These are phyloP conservation scores for Chrysosporium keratinophilum DNA, from an alignment of 2,329 filamentous ascomycete species.

Conservation along the genomic window DNA sequence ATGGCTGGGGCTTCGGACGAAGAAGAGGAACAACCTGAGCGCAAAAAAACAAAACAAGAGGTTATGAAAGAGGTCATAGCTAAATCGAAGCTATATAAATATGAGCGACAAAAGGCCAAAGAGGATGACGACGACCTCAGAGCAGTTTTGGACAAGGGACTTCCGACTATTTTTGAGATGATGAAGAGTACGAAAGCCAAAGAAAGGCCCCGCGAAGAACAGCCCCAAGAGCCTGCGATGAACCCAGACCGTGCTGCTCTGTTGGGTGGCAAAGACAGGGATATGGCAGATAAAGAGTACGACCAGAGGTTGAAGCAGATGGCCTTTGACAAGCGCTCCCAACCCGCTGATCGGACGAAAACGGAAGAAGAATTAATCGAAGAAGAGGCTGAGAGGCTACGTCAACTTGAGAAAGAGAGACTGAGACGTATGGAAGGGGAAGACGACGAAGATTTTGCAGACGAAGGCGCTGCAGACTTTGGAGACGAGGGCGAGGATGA, in stretches of 20 bases:
- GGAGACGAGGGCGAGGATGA: constrained; percentile 37
- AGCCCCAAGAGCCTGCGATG: constrained; percentile 39
- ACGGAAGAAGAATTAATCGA: constrained; percentile 76
- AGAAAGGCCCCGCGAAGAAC: constrained; percentile 40
- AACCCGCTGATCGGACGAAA: constrained; percentile 79
- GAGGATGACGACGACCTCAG: constrained; percentile 87
- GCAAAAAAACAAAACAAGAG: constrained; percentile 91
- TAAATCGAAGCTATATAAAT: constrained; percentile 92
- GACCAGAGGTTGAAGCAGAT: constrained; percentile 73
- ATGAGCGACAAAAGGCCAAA: constrained; percentile 82
- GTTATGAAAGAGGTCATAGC: constrained; percentile 97
- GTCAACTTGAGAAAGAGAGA: constrained; percentile 72
- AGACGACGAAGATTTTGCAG: constrained; percentile 44
- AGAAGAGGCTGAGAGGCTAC: constrained; percentile 65
- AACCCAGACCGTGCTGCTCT: constrained; percentile 55
- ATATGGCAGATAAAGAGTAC: constrained; percentile 72
- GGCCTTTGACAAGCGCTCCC: constrained; percentile 71
- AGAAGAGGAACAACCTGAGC: constrained; percentile 55
- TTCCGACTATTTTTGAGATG: constrained; percentile 64
- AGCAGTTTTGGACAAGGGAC: constrained; percentile 71
- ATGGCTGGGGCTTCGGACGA: constrained; percentile 29
- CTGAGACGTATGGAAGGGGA: constrained; percentile 80
- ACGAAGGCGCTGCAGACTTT: constrained; percentile 32
- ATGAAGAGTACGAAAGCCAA: constrained; percentile 50
- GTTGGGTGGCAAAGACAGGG: constrained; percentile 50